A percentile compares a stretch with the other conserved stretches of the same genome.
These are phyloP conservation scores for Alnus rubra DNA, from an alignment of 306 rosid genomes.

Conservation along the genomic window DNA sequence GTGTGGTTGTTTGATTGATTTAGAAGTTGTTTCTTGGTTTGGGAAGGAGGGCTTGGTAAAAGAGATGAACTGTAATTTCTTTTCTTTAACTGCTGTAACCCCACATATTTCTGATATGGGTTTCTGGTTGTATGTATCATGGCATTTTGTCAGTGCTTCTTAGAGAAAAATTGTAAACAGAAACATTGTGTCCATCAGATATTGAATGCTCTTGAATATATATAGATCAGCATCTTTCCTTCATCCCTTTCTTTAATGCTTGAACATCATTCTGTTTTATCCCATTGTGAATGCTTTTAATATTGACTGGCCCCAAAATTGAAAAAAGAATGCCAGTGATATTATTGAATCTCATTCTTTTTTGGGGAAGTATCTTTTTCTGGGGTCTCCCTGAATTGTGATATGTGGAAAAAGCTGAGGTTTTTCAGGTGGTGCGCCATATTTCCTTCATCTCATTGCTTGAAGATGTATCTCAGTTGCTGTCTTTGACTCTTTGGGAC, in stretches of 20 bases:
- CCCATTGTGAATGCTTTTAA: not conserved
- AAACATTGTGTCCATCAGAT: slow-evolving; percentile 17
- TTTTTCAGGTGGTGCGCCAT: slow-evolving; percentile 3
- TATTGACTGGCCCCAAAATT: not conserved
- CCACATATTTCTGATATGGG: slow-evolving; percentile 34
- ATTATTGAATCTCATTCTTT: not conserved
- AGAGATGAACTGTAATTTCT: slow-evolving; percentile 25
- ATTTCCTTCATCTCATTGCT: not conserved
- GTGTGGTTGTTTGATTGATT: slow-evolving; percentile 17
- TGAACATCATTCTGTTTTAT: not conserved
- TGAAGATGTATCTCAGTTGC: too few species aligned
- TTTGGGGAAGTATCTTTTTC: not conserved
- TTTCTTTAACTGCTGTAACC: slow-evolving; percentile 39
- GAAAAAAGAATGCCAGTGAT: not conserved
- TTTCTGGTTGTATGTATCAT: slow-evolving; percentile 46
- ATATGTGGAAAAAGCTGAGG: not conserved
- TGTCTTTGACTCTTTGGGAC: not conserved
- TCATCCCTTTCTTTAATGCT: not conserved
- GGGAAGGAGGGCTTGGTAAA: slow-evolving; percentile 35
- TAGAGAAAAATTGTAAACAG: slow-evolving; percentile 27
- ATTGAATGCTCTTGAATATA: slow-evolving; percentile 46
- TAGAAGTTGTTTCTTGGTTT: slow-evolving; percentile 37
- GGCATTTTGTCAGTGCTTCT: slow-evolving; percentile 34
- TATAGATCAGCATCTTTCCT: slow-evolving; percentile 15
- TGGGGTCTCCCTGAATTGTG: not conserved